A percentile compares a stretch with the other conserved stretches of the same genome.
Conservation (phyloP, 2,329 filamentous ascomycete species). For the Cephalotrichum gorgonifer region DNA sequence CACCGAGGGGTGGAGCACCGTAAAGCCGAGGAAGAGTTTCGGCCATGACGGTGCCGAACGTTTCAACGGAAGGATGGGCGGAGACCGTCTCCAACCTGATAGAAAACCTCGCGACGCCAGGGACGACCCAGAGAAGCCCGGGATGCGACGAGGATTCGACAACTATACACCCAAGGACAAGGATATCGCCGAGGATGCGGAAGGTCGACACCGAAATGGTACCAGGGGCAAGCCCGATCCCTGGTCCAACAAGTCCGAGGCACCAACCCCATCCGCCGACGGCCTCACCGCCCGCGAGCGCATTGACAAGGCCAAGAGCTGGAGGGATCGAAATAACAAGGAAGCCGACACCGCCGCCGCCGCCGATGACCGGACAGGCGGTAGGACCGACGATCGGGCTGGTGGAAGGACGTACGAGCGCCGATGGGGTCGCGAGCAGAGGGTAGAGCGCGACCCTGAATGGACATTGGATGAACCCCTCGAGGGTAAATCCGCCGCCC, state of each 20-base stretch:
- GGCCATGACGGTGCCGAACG: constrained; percentile 62
- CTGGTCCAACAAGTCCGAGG: constrained; percentile 53
- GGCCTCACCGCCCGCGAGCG: constrained; percentile 36
- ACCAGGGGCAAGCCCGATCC: constrained; percentile 57
- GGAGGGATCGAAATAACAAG: constrained; percentile 41
- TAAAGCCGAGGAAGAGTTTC: constrained; percentile 65
- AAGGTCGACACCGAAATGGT: constrained; percentile 52
- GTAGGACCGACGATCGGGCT: constrained; percentile 29
- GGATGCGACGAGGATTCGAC: constrained; percentile 40
- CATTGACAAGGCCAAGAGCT: constrained; percentile 48
- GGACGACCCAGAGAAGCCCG: constrained; percentile 41
- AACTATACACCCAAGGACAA: constrained; percentile 32
- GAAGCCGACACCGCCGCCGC: constrained; percentile 27
- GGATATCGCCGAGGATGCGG: constrained; percentile 39
- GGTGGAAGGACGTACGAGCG: constrained; percentile 37
- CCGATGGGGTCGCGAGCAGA: constrained; percentile 45
- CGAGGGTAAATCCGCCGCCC: constrained; percentile 58
- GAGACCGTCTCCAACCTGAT: constrained; percentile 30
- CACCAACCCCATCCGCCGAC: constrained; percentile 20
- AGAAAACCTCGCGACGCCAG: constrained; percentile 37
- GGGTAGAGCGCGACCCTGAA: constrained; percentile 73
- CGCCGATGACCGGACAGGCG: too few relatives aligned
- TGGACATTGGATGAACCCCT: constrained; percentile 73
- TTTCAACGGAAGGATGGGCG: constrained; percentile 55
- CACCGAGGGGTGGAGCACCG: constrained; percentile 63